phyloP scores from a whole-genome alignment of 1,139 yeast genomes.

The Pichia cactophila region DNA sequence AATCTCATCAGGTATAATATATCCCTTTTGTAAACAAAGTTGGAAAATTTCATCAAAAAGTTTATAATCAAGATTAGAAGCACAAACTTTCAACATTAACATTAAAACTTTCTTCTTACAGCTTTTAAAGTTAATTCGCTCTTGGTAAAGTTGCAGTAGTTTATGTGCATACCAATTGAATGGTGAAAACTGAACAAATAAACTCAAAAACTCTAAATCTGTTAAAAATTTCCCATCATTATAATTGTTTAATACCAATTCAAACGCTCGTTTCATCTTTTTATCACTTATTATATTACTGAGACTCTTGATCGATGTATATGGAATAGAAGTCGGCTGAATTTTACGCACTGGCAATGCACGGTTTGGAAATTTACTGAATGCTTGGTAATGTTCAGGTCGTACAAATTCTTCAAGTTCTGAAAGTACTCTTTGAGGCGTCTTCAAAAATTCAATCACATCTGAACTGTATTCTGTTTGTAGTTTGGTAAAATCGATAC shows the following conservation, averaged over 20 bases:
- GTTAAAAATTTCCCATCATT: slow-evolving; percentile 4
- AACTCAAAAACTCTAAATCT: slow-evolving; percentile 11
- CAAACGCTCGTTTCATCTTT: slow-evolving; percentile 9
- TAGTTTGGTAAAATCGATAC: background rate
- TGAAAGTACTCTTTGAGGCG: background rate
- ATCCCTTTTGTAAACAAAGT: slow-evolving; percentile 12
- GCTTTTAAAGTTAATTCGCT: slow-evolving; percentile 1
- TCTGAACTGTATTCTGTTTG: background rate
- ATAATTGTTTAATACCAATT: slow-evolving; percentile 2
- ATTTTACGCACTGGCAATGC: background rate
- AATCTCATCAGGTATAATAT: slow-evolving; percentile 12
- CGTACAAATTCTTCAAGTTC: slow-evolving; percentile 4
- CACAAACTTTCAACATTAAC: slow-evolving; percentile 16
- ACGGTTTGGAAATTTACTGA: slow-evolving; percentile 1
- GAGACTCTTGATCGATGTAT: slow-evolving; percentile 3
- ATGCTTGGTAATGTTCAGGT: slow-evolving; percentile 3
- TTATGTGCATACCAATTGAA: slow-evolving; percentile 13
- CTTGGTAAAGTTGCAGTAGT: slow-evolving; percentile 9
- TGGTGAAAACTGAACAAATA: slow-evolving; percentile 11
- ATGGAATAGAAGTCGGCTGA: slow-evolving; percentile 1
- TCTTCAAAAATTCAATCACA: slow-evolving; percentile 3
- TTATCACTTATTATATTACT: slow-evolving; percentile 7
- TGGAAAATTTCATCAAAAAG: slow-evolving; percentile 20
- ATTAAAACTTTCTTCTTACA: slow-evolving; percentile 9
- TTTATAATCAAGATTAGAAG: slow-evolving; percentile 17